These are phyloP conservation scores for Penicillium pancosmium DNA, from an alignment of 495 filamentous ascomycete species.

Conservation along the genomic window DNA sequence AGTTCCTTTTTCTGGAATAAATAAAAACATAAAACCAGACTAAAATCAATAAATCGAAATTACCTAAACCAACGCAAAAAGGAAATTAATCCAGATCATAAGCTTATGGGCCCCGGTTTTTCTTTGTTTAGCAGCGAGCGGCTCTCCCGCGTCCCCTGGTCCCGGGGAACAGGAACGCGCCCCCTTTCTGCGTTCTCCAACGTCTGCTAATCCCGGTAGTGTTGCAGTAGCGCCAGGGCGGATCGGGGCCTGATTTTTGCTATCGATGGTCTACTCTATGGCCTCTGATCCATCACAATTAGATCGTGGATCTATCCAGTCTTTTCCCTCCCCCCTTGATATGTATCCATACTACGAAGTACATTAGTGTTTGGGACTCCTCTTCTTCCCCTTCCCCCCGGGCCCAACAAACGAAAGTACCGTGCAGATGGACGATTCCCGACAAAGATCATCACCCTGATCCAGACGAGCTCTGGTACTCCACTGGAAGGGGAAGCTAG, in stretches of 20 bases:
- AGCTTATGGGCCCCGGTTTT: conserved; percentile 18
- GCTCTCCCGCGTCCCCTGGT: conserved; percentile 40
- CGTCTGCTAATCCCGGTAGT: conserved; percentile 25
- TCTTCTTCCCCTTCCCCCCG: background rate
- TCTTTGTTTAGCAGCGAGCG: conserved; percentile 34
- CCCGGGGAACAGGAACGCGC: conserved; percentile 37
- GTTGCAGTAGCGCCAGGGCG: conserved; percentile 20
- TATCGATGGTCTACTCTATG: background rate
- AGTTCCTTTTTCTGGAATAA: conserved; percentile 8
- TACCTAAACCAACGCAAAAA: conserved; percentile 4
- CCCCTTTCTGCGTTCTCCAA: conserved; percentile 28
- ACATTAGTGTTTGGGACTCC: background rate
- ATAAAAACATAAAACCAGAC: conserved; percentile 12
- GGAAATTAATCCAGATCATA: conserved; percentile 12
- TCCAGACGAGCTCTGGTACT: conserved; percentile 16
- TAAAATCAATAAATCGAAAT: conserved; percentile 15
- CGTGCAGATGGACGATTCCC: conserved; percentile 10
- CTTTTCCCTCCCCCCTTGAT: background rate
- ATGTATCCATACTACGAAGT: background rate
- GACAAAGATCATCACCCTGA: conserved; percentile 6
- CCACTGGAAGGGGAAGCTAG: conserved; percentile 25
- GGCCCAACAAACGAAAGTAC: conserved; percentile 8
- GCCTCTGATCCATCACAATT: conserved; percentile 28
- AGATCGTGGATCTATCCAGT: conserved; percentile 20
- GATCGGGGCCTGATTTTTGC: conserved; percentile 16